Base-by-base conservation (phyloP, 2,329 filamentous ascomycete genomes). In the Trichoderma sp. region DNA sequence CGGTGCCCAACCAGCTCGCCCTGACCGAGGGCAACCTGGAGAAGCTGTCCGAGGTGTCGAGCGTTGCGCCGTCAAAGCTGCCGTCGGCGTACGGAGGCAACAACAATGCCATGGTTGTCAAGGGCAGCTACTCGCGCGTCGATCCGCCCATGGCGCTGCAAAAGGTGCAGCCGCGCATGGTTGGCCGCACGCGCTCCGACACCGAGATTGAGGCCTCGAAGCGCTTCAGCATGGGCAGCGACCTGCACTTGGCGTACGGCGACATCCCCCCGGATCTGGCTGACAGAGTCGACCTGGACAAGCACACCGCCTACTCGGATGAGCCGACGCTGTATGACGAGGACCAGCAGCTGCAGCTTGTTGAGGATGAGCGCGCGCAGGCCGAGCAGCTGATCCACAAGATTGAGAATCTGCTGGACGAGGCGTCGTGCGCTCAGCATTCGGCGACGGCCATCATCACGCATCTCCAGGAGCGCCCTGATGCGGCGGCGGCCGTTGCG, bases 171-270 rank as follows among this genome's bases (percentile, higher is more conserved):
- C 68, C 53, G 16, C 70, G 40, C n/a, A 55, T 80, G 78, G 79
- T 61, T 19, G 57, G 33, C 58, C 83, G 77, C 31, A 74, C 75
- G 33, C 71, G 70, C 29, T 85, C 85, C 7, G 81, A 84, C 24
- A 78, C 81, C 1, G 76, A 80, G 11, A 72, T 83, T 24, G 74
- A 74, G 31, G 72, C 72, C 58, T 71, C 52, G 24, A 70, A 60
- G 71, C 71, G 74, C 70, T 57, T 72, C 31, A 72, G 75, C 56
- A 83, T 86, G 73, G 83, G 89, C 68, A 89, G 97, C 74, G 95
- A 97, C 76, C 94, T 97, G 92, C 87, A 97, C 77, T 85, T 98
- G 8, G 95, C 95, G 8, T 98, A 97, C 75, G 95, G 95, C 70
- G 90, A 92, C 64, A 84, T 96, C 0, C 92, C 92, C 1, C 89